Conservation (phyloP, 805 yeast genomes). For the Ascoidea asiatica region DNA sequence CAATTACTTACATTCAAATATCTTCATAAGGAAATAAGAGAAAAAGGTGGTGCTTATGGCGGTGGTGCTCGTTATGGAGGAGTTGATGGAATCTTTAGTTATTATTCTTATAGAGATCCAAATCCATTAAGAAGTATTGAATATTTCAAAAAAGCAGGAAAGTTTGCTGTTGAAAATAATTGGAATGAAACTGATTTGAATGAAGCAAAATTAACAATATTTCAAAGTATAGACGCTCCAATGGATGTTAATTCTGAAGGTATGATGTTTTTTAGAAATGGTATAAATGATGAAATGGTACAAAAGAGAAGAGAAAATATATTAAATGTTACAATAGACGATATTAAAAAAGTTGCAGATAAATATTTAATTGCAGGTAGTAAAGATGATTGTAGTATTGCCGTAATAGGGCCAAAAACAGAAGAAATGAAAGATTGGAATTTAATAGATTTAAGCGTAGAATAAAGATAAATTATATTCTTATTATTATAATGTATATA, state of each 20-base stretch:
- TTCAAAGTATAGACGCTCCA: constrained; percentile 90
- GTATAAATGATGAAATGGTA: constrained; percentile 64
- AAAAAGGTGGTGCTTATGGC: constrained; percentile 96
- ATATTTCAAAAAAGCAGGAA: constrained; percentile 40
- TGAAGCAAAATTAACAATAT: constrained; percentile 82
- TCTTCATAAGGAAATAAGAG: constrained; percentile 81
- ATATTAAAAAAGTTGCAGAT: constrained; percentile 52
- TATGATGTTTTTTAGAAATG: constrained; percentile 45
- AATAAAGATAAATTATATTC: neutral
- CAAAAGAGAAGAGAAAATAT: constrained; percentile 69
- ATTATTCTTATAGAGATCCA: constrained; percentile 91
- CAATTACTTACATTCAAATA: constrained; percentile 71
- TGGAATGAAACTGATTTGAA: constrained; percentile 61
- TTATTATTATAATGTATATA: too few relatives aligned
- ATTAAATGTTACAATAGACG: constrained; percentile 49
- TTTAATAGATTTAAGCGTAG: neutral
- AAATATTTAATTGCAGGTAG: constrained; percentile 34
- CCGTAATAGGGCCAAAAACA: constrained; percentile 32
- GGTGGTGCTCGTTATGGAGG: constrained; percentile 86
- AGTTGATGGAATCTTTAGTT: constrained; percentile 64
- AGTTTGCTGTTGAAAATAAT: constrained; percentile 29
- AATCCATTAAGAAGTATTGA: constrained; percentile 58
- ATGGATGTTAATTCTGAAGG: constrained; percentile 73
- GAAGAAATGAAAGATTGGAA: constrained; percentile 9
- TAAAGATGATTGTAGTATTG: constrained; percentile 17